These are phyloP conservation scores for Paratinospora sagittata DNA, from an alignment of 164 flowering plant species.

Conservation along the genomic window DNA sequence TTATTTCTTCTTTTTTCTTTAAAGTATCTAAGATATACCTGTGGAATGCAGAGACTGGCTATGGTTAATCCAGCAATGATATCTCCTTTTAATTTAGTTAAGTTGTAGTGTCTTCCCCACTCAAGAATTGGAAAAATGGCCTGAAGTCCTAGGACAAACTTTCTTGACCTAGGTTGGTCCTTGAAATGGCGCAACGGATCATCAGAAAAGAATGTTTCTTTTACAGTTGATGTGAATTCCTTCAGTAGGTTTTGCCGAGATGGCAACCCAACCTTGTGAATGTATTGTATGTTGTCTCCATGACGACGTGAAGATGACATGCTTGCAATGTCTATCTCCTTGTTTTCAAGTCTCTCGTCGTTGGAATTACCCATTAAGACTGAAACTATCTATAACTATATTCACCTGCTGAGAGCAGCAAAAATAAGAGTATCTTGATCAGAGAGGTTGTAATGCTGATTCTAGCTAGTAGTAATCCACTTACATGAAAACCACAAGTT, in stretches of 20 bases:
- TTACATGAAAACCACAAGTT: background rate
- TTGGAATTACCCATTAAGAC: constrained; percentile 27
- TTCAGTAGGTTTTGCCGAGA: constrained; percentile 46
- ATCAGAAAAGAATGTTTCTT: constrained; percentile 68
- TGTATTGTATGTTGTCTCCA: constrained; percentile 17
- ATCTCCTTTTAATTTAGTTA: constrained; percentile 55
- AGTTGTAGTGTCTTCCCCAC: constrained; percentile 58
- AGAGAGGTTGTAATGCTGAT: background rate
- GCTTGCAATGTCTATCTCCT: constrained; percentile 36
- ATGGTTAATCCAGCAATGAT: constrained; percentile 73
- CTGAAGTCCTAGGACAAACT: constrained; percentile 51
- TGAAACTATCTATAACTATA: background rate
- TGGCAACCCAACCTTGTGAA: constrained; percentile 63
- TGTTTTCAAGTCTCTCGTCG: constrained; percentile 26
- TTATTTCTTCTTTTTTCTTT: background rate
- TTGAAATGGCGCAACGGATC: constrained; percentile 72
- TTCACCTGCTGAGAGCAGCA: constrained; percentile 18
- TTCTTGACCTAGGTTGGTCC: constrained; percentile 51
- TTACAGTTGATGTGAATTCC: constrained; percentile 41
- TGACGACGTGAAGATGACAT: constrained; percentile 29
- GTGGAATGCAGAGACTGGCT: constrained; percentile 89
- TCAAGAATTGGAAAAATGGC: constrained; percentile 64
- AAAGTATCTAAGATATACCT: constrained; percentile 34
- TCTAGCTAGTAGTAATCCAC: background rate
- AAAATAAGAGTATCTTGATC: constrained; percentile 10